Evolutionary conservation across 2,329 filamentous ascomycete species (phyloP).

Genomic region (Aspergillus felis): DNA sequence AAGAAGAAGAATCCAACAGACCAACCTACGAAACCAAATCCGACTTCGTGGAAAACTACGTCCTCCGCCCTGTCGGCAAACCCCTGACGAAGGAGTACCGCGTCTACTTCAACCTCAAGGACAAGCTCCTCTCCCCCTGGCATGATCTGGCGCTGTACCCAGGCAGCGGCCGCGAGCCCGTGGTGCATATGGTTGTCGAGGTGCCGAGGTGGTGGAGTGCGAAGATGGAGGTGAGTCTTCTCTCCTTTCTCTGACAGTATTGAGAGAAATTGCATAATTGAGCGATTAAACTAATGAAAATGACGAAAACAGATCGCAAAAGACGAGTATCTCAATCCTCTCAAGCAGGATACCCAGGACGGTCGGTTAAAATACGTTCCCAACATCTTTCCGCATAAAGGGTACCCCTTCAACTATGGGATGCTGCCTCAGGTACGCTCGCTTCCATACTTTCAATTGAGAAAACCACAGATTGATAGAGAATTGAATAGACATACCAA

Average conservation of each 20-base stretch:
- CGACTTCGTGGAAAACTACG: conserved; percentile 3
- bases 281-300: background rate
- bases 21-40: conserved; percentile 55
- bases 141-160: conserved; percentile 89
- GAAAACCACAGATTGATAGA: background rate
- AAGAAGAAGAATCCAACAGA: background rate
- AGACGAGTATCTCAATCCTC: conserved; percentile 84
- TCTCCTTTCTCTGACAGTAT: background rate
- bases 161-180: conserved; percentile 73
- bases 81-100: conserved; percentile 85
- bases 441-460: background rate
- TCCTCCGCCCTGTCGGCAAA: conserved; percentile 67
- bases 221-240: conserved; percentile 74
- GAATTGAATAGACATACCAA: conserved; percentile 71
- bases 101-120: conserved; percentile 87
- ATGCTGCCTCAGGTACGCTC: conserved; percentile 75
- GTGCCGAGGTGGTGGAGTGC: conserved; percentile 93
- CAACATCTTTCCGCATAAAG: conserved; percentile 97
- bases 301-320: conserved; percentile 68
- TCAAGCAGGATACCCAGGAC: conserved; percentile 94
- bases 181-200: conserved; percentile 93
- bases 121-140: conserved; percentile 77
- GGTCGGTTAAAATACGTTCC: conserved; percentile 90
- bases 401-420: conserved; percentile 96
- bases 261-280: background rate